Evolutionary conservation across 352 stramenopile species (phyloP), one percentile per base, ranked within the genome.

Genomic region (Phytophthora syringae): DNA sequence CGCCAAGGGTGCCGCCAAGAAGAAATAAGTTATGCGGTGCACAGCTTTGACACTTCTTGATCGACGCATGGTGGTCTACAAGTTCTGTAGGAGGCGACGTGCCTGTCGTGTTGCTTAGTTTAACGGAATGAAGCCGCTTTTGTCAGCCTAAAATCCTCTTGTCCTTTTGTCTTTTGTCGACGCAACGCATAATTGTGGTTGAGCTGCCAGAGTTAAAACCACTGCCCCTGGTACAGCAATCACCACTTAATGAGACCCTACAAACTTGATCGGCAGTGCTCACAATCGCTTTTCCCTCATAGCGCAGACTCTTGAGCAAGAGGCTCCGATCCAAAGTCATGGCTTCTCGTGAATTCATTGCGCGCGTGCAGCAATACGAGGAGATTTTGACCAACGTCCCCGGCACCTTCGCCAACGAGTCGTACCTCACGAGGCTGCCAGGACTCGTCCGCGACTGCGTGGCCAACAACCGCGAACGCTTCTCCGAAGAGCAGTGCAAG

Each of bases 1-100:
- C 15, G 18, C 24, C 52, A 60, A 60, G 52, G 37, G 22, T 12
- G 52, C 52, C 16, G 52, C 52, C 52, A 60, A 60, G 52, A 58
- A 60, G 52, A 60, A 60, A 50, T 60, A 60, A 47, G 63, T 99
- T 49, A 98, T 99, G 77, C 79, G 37, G 90, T 98, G 42, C 84
- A 77, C 56, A n/a, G n/a, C n/a, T 44, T 71, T 71, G 37, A 57
- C 52, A 53, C 37, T 71, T 65, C 54, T 71, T 57, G 49, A 67
- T 58, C 24, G 12, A 58, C 55, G 20, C 18, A 60, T 30, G 16
- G 48, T 43, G 60, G 16, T 64, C 34, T 32, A 32, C 7, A 20
- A 48, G 54, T 65, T 64, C 47, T 44, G 52, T 70, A 60, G 53
- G 16, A 55, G 16, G 39, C 24, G 10, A 49, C 25, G 27, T 18